A percentile compares a stretch with the other conserved stretches of the same genome.
Evolutionary conservation across 768 basidiomycete species (phyloP).

Genomic region (Psilocybe subaeruginosa): DNA sequence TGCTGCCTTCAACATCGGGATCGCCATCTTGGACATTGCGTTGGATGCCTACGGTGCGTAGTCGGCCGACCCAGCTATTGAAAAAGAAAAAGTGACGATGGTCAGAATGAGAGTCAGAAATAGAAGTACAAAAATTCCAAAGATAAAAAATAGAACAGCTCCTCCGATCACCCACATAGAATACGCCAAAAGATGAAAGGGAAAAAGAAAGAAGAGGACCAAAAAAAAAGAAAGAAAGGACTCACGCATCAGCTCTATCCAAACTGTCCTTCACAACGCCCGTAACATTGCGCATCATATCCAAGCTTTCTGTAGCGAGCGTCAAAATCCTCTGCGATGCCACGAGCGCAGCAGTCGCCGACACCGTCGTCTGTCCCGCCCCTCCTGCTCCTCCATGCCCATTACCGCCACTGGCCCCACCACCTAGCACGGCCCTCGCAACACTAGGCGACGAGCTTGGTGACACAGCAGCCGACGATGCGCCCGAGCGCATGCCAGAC

Average conservation of each 20-base stretch:
- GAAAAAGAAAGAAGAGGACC: background rate
- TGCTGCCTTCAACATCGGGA: constrained; percentile 9
- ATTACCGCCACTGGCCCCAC: background rate
- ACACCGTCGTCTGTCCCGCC: constrained; percentile 18
- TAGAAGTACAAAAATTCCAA: background rate
- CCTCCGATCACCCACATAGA: too few species aligned
- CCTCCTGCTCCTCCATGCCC: background rate
- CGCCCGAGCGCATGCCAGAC: background rate
- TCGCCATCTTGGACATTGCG: constrained; percentile 39
- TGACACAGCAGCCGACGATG: background rate
- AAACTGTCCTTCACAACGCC: constrained; percentile 85
- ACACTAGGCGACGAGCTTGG: background rate
- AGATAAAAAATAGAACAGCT: background rate
- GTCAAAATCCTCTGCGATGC: constrained; percentile 83
- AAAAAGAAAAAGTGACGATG: background rate
- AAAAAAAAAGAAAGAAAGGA: constrained; percentile 22
- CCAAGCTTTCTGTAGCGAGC: constrained; percentile 88
- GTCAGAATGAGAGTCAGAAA: background rate
- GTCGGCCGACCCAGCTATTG: constrained; percentile 79
- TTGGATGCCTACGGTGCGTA: constrained; percentile 78
- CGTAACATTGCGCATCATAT: constrained; percentile 92
- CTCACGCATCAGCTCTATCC: constrained; percentile 85
- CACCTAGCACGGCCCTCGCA: background rate
- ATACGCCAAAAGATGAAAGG: too few species aligned
- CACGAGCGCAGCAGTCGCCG: constrained; percentile 61